Evolutionary conservation across 495 filamentous ascomycete genomes (phyloP), one percentile per base, ranked within the genome.

Genomic region (Penicillium simplicissimum): DNA sequence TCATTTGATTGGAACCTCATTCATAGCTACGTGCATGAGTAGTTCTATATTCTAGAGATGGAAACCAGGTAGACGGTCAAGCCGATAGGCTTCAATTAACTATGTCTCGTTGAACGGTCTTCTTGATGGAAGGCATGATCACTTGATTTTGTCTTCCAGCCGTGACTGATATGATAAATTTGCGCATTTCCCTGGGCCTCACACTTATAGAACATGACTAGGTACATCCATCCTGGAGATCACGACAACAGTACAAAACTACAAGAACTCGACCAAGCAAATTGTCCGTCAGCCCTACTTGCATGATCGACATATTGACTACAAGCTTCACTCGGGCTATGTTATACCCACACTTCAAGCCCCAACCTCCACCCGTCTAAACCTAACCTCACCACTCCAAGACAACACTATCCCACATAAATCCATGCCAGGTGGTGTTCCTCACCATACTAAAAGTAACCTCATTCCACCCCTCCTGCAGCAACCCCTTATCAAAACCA

Each of bases 351-450:
- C 9, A 21, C 42, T 13, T 11, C 11, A 25, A 49, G 45, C 45
- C 14, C 0, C 11, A 31, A 28, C 45, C 2, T 28, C 21, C 1
- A 10, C n/a, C n/a, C n/a, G n/a, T n/a, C 23, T n/a, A 3, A n/a
- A 15, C 45, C 15, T 23, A 8, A 3, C 7, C 10, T 53, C 28
- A 55, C 35, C 53, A 55, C 37, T 55, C 53, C 13, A 55, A 14
- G 4, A 42, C 53, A 38, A 55, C 37, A 33, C 53, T 55, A 42
- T 55, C 53, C 53, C 53, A 55, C 53, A 55, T 55, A 11, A 55
- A 55, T 15, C 53, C 53, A 55, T 55, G 53, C 53, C 53, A 55
- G n/a, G 53, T 55, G 28, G 53, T 55, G 17, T 55, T 55, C 23
- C 53, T 42, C 19, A 55, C 53, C 53, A 55, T 55, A 21, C 28